Evolutionary conservation across 1,284 basidiomycete genomes (phyloP), one percentile per base, ranked within the genome.

Genomic region (Paramarasmius palmivorus): DNA sequence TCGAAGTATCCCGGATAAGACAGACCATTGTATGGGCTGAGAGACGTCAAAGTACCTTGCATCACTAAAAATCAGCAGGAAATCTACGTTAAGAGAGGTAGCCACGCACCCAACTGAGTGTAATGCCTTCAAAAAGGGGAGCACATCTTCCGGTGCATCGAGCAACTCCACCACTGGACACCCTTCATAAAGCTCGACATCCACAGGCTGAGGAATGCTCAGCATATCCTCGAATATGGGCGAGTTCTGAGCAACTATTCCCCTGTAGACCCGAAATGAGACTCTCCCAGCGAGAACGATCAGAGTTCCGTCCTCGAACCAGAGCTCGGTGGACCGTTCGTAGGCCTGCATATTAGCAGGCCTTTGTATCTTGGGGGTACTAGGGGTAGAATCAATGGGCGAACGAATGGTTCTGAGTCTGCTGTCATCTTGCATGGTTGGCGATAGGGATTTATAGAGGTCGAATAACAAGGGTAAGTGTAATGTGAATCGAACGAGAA

Each of bases 221-320:
- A 66, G 45, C 59, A 68, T 63, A 39, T 64, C 61, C 7, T 55
- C 46, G 50, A 68, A 67, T n/a, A 68, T 60, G 12, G 59, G 58
- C 10, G 65, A 65, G 35, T 65, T 63, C 15, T 58, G 50, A 12
- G 59, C 57, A 19, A 68, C 60, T 10, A 64, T 54, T 5, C 65
- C 61, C 17, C 57, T 57, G 57, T 68, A 64, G 14, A 67, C 62
- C 26, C 62, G 62, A 54, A 67, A 68, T 25, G 58, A 47, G 32
- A 59, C 50, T 9, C 45, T 52, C 10, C 56, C 61, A 6, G 65
- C 58, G 25, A 60, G 52, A 15, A 68, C 45, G 15, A 68, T 58
- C 29, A 68, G 46, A 38, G 63, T 67, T 9, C 67, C 67, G 45
- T 68, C 67, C 17, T 57, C 45, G 48, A 65, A 63, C 58, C 60